Conservation (phyloP, 2,329 filamentous ascomycete species). For the Monilinia polystroma region DNA sequence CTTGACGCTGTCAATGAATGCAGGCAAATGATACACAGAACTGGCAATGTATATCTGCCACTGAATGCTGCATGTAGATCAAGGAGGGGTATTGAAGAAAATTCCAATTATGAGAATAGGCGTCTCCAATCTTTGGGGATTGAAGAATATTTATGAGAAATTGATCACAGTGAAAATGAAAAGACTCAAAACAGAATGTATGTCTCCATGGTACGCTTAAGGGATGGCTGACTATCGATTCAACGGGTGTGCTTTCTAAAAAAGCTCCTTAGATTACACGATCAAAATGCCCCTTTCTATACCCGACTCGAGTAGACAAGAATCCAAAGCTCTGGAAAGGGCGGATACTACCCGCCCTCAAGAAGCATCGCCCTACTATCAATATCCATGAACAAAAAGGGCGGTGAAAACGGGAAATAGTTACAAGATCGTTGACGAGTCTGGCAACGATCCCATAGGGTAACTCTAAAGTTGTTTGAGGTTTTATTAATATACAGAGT, state of each 20-base stretch:
- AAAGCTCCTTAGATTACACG: not conserved
- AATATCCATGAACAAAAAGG: not conserved
- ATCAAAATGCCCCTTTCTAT: not conserved
- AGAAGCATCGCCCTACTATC: not conserved
- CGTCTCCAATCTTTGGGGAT: not conserved
- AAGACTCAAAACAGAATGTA: not conserved
- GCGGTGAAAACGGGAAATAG: not conserved
- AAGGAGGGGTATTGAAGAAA: not conserved
- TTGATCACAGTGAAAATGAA: not conserved
- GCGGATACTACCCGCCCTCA: not conserved
- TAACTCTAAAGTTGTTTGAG: not conserved
- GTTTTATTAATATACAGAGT: not conserved
- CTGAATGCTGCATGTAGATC: not conserved
- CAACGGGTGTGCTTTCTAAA: conserved; percentile 3
- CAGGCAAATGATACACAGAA: not conserved
- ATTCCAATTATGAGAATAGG: not conserved
- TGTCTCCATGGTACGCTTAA: not conserved
- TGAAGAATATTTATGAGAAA: not conserved
- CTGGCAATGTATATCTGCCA: not conserved
- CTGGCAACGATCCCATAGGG: conserved; percentile 15
- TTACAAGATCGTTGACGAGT: conserved; percentile 4
- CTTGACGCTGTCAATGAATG: conserved; percentile 9
- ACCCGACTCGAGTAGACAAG: conserved; percentile 14
- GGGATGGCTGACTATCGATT: not conserved
- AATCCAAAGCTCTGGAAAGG: not conserved